Evolutionary conservation across 2,329 filamentous ascomycete species (phyloP), one percentile per base, ranked within the genome.

Genomic region (Xylariales sp.): DNA sequence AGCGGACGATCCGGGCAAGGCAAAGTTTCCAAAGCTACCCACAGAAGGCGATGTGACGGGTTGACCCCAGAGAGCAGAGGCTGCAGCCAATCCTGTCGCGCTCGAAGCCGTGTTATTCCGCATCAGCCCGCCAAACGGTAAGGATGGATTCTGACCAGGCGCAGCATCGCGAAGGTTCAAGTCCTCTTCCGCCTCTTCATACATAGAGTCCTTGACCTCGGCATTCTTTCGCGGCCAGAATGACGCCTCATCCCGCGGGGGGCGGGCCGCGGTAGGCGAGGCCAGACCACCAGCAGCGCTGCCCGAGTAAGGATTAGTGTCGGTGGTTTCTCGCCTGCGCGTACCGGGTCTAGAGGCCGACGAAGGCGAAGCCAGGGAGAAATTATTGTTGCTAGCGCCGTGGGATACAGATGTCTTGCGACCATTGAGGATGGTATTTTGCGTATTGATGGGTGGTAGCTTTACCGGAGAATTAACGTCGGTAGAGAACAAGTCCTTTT

Each of bases 391-490:
- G 14, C 74, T 70, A 40, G 73, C 74, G 35, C 74, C 79, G 46
- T 87, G 83, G 13, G 90, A 93, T 33, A 95, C 63, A 1, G 90
- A 96, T 13, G 81, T 72, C 65, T 95, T 96, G 40, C 91, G 85
- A 33, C 83, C 77, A 39, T 85, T 82, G 10, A 73, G 54, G 10
- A 71, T 72, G 61, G 72, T 61, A 66, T 80, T 67, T 29, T 78
- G 74, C 51, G 83, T 81, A 43, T 87, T 91, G 54, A 87, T 84
- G 21, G 81, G 78, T 15, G 87, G 86, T 7, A 87, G 85, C 63
- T 97, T 97, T 50, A 96, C 70, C 23, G 89, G 85, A 24, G 93
- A 96, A 61, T 97, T 98, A 57, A 98, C 89, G 47, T 94, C 93
- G 35, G 77, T 78, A 35, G 80, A 66, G 62, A 96, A 96, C 46